These are phyloP conservation scores for Polygonum maritimum DNA, from an alignment of 148 eudicot species.

Conservation along the genomic window DNA sequence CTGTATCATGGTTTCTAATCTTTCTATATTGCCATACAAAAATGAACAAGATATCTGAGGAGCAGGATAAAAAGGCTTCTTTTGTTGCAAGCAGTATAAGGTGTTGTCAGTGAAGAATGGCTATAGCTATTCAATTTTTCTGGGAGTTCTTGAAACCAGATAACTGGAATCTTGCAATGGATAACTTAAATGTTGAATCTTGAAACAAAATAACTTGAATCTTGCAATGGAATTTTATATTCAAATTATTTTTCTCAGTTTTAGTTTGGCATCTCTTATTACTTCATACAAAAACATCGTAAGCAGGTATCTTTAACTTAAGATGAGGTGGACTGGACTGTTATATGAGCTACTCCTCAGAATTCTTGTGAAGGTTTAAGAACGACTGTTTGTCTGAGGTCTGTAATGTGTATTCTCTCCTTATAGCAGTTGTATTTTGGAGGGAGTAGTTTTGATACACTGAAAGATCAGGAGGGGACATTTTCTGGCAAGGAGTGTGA, in stretches of 20 bases:
- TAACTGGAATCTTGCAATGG: background rate
- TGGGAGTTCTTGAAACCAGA: background rate
- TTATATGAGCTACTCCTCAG: background rate
- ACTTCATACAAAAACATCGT: background rate
- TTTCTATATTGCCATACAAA: background rate
- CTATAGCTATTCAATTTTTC: background rate
- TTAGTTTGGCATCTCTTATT: background rate
- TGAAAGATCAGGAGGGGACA: too few species aligned
- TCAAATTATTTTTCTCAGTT: background rate
- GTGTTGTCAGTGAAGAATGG: background rate
- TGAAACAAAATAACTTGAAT: background rate
- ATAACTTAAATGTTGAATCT: background rate
- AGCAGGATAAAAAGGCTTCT: background rate
- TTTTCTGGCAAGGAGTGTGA: too few species aligned
- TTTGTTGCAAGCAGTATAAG: background rate
- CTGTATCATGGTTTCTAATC: too few species aligned
- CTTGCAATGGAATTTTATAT: background rate
- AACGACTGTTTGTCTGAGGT: background rate
- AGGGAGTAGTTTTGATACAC: too few species aligned
- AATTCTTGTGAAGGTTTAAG: background rate
- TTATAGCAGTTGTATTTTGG: too few species aligned
- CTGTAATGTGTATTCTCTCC: background rate
- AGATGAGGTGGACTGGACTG: background rate
- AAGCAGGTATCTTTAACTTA: background rate
- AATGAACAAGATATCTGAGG: background rate